phyloP scores from a whole-genome alignment of 139 green algal species.

The Pleodorina starrii region DNA sequence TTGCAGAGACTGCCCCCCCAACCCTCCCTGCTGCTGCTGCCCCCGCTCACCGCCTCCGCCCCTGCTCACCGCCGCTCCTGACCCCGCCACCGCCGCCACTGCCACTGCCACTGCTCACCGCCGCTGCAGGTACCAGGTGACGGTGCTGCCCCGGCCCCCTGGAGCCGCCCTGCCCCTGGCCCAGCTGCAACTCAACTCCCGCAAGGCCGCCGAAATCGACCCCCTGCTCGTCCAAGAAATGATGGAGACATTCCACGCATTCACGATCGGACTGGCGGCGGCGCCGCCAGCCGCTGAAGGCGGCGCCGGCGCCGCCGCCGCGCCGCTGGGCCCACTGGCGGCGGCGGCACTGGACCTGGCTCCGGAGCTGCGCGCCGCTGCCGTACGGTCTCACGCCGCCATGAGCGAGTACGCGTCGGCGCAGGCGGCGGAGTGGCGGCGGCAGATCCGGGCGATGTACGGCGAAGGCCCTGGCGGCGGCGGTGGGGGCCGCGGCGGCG shows the following conservation, averaged over 20 bases:
- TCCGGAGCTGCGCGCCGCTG: background rate
- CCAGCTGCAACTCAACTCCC: background rate
- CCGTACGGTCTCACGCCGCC: background rate
- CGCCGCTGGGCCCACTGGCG: slow-evolving; percentile 21
- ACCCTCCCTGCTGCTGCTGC: no score
- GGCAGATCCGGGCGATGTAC: slow-evolving; percentile 18
- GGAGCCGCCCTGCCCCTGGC: background rate
- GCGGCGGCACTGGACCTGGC: slow-evolving; percentile 17
- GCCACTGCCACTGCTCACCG: no score
- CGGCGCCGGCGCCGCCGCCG: no score
- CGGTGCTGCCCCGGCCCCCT: slow-evolving; percentile 1
- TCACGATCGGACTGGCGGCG: background rate
- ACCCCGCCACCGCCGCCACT: no score
- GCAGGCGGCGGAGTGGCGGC: slow-evolving; percentile 39
- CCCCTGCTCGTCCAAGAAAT: slow-evolving; percentile 38
- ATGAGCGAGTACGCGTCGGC: slow-evolving; percentile 1
- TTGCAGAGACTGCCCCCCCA: no score
- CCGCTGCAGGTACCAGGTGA: background rate
- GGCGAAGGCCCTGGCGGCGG: background rate
- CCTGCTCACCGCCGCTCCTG: background rate
- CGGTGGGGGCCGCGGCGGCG: background rate
- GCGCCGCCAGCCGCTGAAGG: background rate
- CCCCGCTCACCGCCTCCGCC: no score
- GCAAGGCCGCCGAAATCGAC: slow-evolving; percentile 3
- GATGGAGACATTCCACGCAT: slow-evolving; percentile 37